Base-by-base conservation (phyloP, 2,329 filamentous ascomycete species). In the Aspergillus neotritici region DNA sequence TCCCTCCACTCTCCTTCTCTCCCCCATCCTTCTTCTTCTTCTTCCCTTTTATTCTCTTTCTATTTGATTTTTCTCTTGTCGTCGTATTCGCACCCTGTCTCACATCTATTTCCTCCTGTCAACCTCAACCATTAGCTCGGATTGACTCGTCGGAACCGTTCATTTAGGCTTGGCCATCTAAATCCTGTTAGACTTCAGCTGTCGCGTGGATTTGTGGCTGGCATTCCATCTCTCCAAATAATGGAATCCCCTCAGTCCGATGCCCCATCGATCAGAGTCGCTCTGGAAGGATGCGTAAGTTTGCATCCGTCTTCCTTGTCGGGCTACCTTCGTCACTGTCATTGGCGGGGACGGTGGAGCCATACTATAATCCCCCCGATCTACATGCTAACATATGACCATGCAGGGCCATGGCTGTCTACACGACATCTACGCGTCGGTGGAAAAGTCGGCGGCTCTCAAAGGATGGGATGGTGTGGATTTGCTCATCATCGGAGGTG, bases 401-500 rank as follows among this genome's bases (percentile, higher is more conserved):
- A 44, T 8, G 35, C 40, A 93, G 87, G 91, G 91, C 46, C 93
- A 98, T 69, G 93, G 93, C 51, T 87, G 84, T 1, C 79, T 98
- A 40, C 79, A 97, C 63, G 86, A 87, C 44, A 97, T 98, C 55
- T 98, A 97, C 65, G 80, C 84, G 1, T 84, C 87, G 1, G 79
- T 94, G 17, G 72, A 77, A 32, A 75, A 79, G 50, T 77, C 87
- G 8, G 87, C 84, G 64, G 72, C 80, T 51, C 72, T 77, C 35
- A 85, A 86, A 55, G 78, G 78, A 16, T 96, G 91, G 90, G 75
- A 85, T 52, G 80, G 78, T 29, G 81, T 97, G 25, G 93, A 98
- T 64, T 69, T 96, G 9, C 71, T 98, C 53, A 94, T 98, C 58
- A 95, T 98, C 56, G 88, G 91, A 43, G 93, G 93, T 21, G 93